phyloP scores from a whole-genome alignment of 768 basidiomycete genomes.

The Macrolepiota dolichaula region DNA sequence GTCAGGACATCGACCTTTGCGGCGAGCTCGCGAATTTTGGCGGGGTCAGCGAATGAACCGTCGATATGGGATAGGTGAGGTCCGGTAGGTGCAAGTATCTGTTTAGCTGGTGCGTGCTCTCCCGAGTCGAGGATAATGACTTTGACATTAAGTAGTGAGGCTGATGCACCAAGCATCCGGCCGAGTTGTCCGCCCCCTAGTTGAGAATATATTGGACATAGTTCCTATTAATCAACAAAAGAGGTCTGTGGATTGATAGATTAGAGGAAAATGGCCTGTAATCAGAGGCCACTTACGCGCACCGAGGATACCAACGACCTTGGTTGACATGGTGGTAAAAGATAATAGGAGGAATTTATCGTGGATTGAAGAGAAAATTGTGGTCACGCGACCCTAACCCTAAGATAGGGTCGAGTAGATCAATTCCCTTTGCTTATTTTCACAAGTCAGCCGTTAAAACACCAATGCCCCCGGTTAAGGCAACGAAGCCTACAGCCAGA shows the following conservation, averaged over 20 bases:
- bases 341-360: background rate
- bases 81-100: conserved; percentile 59
- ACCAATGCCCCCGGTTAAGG: conserved; percentile 23
- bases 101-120: conserved; percentile 83
- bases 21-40: conserved; percentile 78
- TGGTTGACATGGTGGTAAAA: conserved; percentile 34
- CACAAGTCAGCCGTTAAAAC: background rate
- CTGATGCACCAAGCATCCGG: conserved; percentile 91
- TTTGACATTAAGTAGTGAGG: conserved; percentile 81
- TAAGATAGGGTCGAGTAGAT: background rate
- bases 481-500: conserved; percentile 31
- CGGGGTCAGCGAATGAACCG: conserved; percentile 82
- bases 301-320: conserved; percentile 52
- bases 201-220: conserved; percentile 16
- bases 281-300: conserved; percentile 31
- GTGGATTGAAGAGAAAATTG: background rate
- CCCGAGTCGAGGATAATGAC: conserved; percentile 85
- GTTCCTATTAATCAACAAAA: conserved; percentile 9
- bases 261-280: background rate
- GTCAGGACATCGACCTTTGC: conserved; percentile 82
- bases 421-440: background rate
- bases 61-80: conserved; percentile 66
- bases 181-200: conserved; percentile 96
- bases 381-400: conserved; percentile 2
- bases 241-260: conserved; percentile 8